Base-by-base conservation (phyloP, 2,329 filamentous ascomycete genomes). In the Sphaerulina vaccinii region DNA sequence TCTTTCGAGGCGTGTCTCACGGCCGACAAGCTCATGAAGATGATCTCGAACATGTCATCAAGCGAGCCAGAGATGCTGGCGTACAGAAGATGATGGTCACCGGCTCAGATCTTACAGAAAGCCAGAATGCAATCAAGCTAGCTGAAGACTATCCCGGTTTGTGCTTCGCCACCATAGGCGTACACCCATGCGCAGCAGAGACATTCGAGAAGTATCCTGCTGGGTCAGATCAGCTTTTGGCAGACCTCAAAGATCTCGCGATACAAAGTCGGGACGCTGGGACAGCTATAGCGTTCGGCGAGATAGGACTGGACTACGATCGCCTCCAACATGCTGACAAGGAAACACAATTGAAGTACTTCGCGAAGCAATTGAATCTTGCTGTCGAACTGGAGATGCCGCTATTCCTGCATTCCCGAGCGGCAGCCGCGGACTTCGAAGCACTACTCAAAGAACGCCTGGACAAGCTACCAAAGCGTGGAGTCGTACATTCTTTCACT, bases 281-380 rank as follows among this genome's bases (percentile, higher is more conserved):
- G 0, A 78, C 88, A 35, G 85, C 89, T 1, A 80, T 82, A 5
- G 92, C 93, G 5, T 90, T 96, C 68, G 93, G 93, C 42, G 93
- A 99, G 71, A 90, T 99, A 56, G 93, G 93, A 1, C 85, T 99
- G 3, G 93, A 99, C 73, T 99, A 97, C 68, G 93, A 99, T 73
- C 84, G 93, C 1, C 75, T 99, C 29, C 87, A 89, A 63, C 85
- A 91, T 64, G 90, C 88, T 65, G 82, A 85, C 33, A 88, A 85
- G 64, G 84, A 85, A 19, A 81, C 86, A 13, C 93, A 99, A 70
- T 76, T 91, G 23, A 86, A 90, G 65, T 90, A 89, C 54, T 99
- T 99, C 68, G 83, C 85, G 36, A 80, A 81, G 5, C 93, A 99
- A 69, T 80, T 97, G 3, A 81, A 86, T 51, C 77, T 97, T 3